These are phyloP conservation scores for Dictyostelium intermedium DNA, from an alignment of 78 protist genomes.

Conservation along the genomic window DNA sequence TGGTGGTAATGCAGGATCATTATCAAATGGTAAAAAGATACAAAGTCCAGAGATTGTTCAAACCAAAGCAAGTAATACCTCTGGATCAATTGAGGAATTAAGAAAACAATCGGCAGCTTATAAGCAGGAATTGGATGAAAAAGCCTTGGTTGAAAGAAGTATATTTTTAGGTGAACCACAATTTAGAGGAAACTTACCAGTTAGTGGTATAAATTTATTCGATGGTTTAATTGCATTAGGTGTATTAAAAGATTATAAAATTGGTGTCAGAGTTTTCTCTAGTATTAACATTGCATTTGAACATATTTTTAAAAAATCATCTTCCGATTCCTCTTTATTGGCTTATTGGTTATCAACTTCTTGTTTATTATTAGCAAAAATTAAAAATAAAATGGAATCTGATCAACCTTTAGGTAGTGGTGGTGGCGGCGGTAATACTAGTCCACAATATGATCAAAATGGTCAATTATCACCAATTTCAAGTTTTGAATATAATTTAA, in stretches of 20 bases:
- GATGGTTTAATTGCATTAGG: conserved; percentile 45
- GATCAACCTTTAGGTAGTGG: background rate
- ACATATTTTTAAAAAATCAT: conserved; percentile 24
- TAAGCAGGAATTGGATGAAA: conserved; percentile 61
- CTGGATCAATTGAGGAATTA: conserved; percentile 57
- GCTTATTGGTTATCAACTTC: conserved; percentile 66
- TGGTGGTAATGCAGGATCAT: background rate
- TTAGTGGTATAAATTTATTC: conserved; percentile 36
- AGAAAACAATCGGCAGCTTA: conserved; percentile 22
- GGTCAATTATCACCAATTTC: conserved; percentile 49
- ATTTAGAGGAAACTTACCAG: conserved; percentile 53
- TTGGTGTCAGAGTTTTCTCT: conserved; percentile 43
- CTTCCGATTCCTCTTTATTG: background rate
- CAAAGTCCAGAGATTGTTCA: background rate
- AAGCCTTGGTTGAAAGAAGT: conserved; percentile 31
- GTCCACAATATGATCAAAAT: background rate
- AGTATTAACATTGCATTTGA: conserved; percentile 32
- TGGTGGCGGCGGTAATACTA: background rate
- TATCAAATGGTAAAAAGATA: background rate
- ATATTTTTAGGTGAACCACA: conserved; percentile 63
- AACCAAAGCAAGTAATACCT: background rate
- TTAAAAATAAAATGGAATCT: conserved; percentile 11
- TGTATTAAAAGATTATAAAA: conserved; percentile 42
- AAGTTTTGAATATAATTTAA: conserved; percentile 52
- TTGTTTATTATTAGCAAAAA: conserved; percentile 40